Evolutionary conservation across 441 rosid species (phyloP).

Genomic region (Mallotus repandus): DNA sequence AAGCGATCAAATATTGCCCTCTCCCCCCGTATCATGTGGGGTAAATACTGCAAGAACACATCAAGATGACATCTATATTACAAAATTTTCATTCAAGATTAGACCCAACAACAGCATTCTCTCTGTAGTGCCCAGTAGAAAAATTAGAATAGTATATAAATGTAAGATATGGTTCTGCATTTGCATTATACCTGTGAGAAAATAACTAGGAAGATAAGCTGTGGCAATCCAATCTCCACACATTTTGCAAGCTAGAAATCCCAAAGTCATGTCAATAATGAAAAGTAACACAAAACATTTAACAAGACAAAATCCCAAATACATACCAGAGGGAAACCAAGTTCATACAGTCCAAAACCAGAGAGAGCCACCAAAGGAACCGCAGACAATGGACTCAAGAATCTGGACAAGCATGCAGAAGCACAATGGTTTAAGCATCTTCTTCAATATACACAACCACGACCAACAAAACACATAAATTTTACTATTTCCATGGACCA

Average conservation of each 20-base stretch:
- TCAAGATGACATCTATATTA: constrained; percentile 8
- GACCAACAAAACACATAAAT: neutral
- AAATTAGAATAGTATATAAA: constrained; percentile 6
- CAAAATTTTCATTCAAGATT: constrained; percentile 11
- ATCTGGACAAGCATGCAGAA: constrained; percentile 52
- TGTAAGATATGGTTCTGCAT: neutral
- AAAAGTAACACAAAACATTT: constrained; percentile 32
- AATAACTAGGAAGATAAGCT: constrained; percentile 66
- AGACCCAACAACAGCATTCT: constrained; percentile 7
- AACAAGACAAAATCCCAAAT: constrained; percentile 10
- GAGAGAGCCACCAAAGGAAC: constrained; percentile 82
- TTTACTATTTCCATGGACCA: neutral
- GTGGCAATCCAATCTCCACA: constrained; percentile 93
- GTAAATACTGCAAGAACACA: constrained; percentile 70
- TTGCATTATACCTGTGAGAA: constrained; percentile 68
- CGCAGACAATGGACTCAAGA: constrained; percentile 80
- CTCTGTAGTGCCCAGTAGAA: neutral
- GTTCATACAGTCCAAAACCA: constrained; percentile 89
- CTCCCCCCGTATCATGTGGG: constrained; percentile 59
- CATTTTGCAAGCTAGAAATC: constrained; percentile 81
- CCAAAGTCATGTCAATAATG: constrained; percentile 27
- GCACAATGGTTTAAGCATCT: constrained; percentile 7
- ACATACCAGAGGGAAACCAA: constrained; percentile 89
- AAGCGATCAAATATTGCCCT: constrained; percentile 60
- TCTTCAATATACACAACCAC: neutral